Evolutionary conservation across 306 rosid genomes (phyloP).

Genomic region (Alnus glutinosa): DNA sequence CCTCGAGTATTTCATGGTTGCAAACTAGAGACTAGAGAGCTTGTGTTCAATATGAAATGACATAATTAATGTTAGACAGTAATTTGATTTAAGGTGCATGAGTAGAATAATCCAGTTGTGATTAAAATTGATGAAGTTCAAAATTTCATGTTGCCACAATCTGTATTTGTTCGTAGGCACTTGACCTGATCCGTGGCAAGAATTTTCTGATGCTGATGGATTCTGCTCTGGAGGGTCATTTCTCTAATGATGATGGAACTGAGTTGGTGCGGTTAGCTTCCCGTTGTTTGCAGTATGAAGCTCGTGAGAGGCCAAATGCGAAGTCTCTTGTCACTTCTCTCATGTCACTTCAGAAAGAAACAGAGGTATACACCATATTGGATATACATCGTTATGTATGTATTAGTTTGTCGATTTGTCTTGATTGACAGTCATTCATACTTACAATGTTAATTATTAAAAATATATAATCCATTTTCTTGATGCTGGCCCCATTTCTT

Average conservation of each 20-base stretch:
- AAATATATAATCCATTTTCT: background rate
- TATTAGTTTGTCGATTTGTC: background rate
- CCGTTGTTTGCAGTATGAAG: slow-evolving; percentile 92
- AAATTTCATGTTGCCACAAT: background rate
- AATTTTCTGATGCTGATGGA: slow-evolving; percentile 95
- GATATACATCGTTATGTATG: slow-evolving; percentile 3
- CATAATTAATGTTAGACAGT: background rate
- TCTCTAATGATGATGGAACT: slow-evolving; percentile 95
- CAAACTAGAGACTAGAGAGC: background rate
- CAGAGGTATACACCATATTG: slow-evolving; percentile 54
- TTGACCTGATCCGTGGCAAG: slow-evolving; percentile 88
- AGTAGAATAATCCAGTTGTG: background rate
- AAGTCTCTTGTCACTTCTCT: slow-evolving; percentile 85
- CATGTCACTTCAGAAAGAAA: slow-evolving; percentile 80
- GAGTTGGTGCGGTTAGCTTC: slow-evolving; percentile 92
- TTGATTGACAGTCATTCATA: background rate
- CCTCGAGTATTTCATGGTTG: background rate
- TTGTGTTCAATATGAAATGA: slow-evolving; percentile 1
- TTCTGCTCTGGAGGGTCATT: slow-evolving; percentile 90
- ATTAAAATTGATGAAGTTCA: background rate
- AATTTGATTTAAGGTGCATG: background rate
- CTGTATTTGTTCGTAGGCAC: slow-evolving; percentile 57
- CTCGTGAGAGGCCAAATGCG: slow-evolving; percentile 95
- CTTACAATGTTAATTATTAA: background rate
- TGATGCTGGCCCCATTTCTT: background rate